phyloP scores from a whole-genome alignment of 225 moss, liverwort and hornwort species.

The Sphagnum contortum region DNA sequence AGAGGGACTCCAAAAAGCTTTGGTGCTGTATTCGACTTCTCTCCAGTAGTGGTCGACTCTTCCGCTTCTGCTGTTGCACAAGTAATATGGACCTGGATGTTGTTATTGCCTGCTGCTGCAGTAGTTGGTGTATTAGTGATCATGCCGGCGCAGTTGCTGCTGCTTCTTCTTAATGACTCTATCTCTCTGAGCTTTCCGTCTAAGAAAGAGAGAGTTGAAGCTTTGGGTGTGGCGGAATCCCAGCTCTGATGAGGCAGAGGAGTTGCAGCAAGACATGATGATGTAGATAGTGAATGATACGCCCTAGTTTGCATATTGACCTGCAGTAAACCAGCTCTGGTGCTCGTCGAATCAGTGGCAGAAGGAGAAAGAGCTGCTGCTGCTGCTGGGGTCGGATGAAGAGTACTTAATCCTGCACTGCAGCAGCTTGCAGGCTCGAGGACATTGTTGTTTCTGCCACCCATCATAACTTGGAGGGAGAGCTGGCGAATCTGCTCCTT shows the following conservation, averaged over 20 bases:
- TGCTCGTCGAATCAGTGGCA: not conserved
- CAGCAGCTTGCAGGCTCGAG: not conserved
- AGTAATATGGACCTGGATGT: too few relatives aligned
- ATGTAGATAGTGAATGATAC: too few relatives aligned
- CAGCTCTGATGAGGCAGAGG: not conserved
- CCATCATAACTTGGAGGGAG: slow-evolving; percentile 34
- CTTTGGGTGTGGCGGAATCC: slow-evolving; percentile 13
- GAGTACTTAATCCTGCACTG: slow-evolving; percentile 1
- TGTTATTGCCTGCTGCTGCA: slow-evolving; percentile 5
- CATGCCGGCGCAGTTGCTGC: too few relatives aligned
- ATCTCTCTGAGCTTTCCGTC: slow-evolving; percentile 2
- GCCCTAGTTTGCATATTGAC: too few relatives aligned
- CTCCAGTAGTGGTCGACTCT: too few relatives aligned
- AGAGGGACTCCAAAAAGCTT: too few relatives aligned
- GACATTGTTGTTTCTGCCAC: not conserved
- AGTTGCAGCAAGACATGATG: not conserved
- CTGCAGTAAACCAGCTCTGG: slow-evolving; percentile 1
- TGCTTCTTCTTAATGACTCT: not conserved
- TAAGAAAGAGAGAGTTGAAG: slow-evolving; percentile 18
- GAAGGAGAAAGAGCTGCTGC: not conserved
- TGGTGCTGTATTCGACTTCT: too few relatives aligned
- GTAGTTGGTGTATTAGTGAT: slow-evolving; percentile 1
- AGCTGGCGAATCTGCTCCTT: slow-evolving; percentile 39
- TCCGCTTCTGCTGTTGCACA: too few relatives aligned
- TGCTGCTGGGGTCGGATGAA: not conserved